Conservation (phyloP, 1,139 yeast genomes). For the Suhomyces maxii region DNA sequence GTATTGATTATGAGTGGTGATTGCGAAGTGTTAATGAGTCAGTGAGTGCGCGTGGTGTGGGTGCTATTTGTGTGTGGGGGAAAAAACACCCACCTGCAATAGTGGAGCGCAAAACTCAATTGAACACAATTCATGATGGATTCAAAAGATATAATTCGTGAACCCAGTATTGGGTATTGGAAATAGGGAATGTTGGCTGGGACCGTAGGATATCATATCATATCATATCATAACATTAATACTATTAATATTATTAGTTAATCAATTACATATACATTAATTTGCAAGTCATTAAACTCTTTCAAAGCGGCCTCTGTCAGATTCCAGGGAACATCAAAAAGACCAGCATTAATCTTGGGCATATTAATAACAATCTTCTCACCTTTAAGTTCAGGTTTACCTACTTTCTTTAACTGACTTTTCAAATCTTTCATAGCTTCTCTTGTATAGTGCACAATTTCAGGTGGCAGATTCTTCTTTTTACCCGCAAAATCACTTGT, state of each 20-base stretch:
- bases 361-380: conserved; percentile 43
- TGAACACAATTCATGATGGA: no score
- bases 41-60: no score
- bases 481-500: conserved; percentile 54
- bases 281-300: conserved; percentile 21
- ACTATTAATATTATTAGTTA: neutral
- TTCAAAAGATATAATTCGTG: no score
- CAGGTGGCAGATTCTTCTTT: conserved; percentile 23
- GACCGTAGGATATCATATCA: no score
- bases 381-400: conserved; percentile 16
- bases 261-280: conserved; percentile 43
- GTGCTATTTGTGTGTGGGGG: no score
- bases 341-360: conserved; percentile 82
- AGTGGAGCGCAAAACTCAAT: neutral
- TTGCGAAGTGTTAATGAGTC: no score
- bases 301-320: conserved; percentile 55
- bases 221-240: neutral
- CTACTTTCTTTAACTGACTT: conserved; percentile 30
- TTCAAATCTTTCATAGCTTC: conserved; percentile 48
- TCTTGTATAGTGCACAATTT: conserved; percentile 51
- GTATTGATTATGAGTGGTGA: no score
- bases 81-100: no score
- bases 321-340: conserved; percentile 79
- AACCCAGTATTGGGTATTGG: no score
- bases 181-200: no score